Base-by-base conservation (phyloP, 345 rosid genomes). In the Gossypium sturtianum region DNA sequence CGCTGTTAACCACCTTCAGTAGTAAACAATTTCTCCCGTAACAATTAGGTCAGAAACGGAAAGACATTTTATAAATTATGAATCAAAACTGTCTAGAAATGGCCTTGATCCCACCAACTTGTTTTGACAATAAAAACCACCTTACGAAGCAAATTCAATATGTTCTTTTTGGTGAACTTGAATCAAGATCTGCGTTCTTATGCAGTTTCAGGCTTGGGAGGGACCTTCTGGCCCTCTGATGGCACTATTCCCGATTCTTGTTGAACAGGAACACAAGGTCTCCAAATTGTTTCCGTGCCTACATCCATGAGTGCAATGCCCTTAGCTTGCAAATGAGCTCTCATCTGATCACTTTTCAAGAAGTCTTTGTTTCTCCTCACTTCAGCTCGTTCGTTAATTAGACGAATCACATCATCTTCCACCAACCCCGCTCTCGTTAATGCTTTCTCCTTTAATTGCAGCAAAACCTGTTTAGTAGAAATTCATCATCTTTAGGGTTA, bases 231-330 rank as follows among this genome's bases (percentile, higher is more conserved):
- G 20, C 66, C 80, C 77, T 47, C 75, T 9, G 12, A 66, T 20
- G 83, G 76, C 7, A 70, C 74, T 59, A 66, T 52, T 71, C 38
- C 74, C 19, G 58, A 20, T 25, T 80, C 76, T 68, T 53, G 76
- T 80, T 75, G 69, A 19, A 34, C 80, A 8, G 91, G 91, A 29
- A 88, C 74, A 12, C 97, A 92, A 7, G 98, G 97, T 71, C 97
- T 86, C 97, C 97, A 94, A 23, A 84, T 79, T 3, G 97, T 92
- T 73, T 85, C 92, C 25, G 79, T 80, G 29, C 97, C 97, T 12
- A 84, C 64, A 85, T 94, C 97, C 98, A 92, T 90, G 0, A 94
- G 84, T 1, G 91, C 93, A 80, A 92, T 89, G 38, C 98, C 97
- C 72, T 89, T 77, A 12, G 59, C 64, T 41, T 86, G 73, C 76